phyloP scores from a whole-genome alignment of 805 yeast species.

The Spathaspora boniae region DNA sequence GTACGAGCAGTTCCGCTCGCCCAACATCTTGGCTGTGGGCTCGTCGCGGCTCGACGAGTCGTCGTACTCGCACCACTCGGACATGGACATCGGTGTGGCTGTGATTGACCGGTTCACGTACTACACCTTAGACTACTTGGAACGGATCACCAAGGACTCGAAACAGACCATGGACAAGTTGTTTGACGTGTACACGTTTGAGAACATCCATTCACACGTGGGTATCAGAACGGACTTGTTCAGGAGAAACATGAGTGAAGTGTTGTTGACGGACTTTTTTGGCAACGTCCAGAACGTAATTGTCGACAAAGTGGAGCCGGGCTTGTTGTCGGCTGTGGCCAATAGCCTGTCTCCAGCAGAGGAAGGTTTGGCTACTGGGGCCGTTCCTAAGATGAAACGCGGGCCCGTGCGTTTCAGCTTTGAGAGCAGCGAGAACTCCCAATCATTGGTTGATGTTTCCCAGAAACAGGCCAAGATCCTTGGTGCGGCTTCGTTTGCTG shows the following conservation, averaged over 20 bases:
- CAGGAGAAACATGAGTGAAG: slow-evolving; percentile 61
- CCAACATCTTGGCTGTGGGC: slow-evolving; percentile 90
- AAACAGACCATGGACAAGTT: slow-evolving; percentile 74
- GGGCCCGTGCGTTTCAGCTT: slow-evolving; percentile 7
- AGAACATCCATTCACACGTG: slow-evolving; percentile 83
- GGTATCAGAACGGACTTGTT: slow-evolving; percentile 88
- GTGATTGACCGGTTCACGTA: slow-evolving; percentile 96
- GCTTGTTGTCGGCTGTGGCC: slow-evolving; percentile 15
- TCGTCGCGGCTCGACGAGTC: slow-evolving; percentile 84
- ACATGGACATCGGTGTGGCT: slow-evolving; percentile 93
- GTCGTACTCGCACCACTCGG: slow-evolving; percentile 94
- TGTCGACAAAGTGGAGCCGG: slow-evolving; percentile 54
- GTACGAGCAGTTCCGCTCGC: slow-evolving; percentile 90
- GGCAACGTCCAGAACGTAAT: slow-evolving; percentile 85
- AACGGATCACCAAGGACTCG: slow-evolving; percentile 73
- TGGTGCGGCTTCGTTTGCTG: slow-evolving; percentile 15
- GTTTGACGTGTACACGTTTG: slow-evolving; percentile 80
- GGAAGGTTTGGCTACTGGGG: background rate
- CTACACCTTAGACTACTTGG: slow-evolving; percentile 84
- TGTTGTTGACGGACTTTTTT: slow-evolving; percentile 85
- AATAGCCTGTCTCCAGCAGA: background rate
- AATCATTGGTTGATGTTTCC: slow-evolving; percentile 10
- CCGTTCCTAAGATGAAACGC: slow-evolving; percentile 1
- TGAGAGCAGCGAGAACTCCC: slow-evolving; percentile 9
- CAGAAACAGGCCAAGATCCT: slow-evolving; percentile 12